Evolutionary conservation across 768 basidiomycete species (phyloP).

Genomic region (Suillus americanus): DNA sequence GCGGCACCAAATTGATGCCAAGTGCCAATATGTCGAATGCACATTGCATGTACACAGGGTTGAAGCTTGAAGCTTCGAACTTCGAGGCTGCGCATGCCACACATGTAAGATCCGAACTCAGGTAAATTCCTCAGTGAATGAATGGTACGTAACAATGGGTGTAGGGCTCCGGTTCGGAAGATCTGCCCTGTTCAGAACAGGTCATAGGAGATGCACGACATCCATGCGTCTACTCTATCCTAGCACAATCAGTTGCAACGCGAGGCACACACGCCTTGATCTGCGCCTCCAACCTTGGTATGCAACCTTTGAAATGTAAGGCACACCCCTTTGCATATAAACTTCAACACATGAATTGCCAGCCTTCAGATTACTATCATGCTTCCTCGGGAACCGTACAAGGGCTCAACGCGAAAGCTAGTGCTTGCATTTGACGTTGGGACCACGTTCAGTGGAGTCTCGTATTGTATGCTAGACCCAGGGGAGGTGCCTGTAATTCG

Average conservation of each 20-base stretch:
- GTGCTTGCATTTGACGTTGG: constrained; percentile 46
- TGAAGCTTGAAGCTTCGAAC: constrained; percentile 1
- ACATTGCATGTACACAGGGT: too few relatives aligned
- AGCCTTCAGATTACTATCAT: constrained; percentile 16
- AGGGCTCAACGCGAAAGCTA: constrained; percentile 39
- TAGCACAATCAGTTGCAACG: neutral
- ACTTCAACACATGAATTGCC: neutral
- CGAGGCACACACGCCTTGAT: neutral
- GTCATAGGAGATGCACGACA: neutral
- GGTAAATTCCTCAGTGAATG: neutral
- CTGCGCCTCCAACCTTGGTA: neutral
- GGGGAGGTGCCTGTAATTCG: constrained; percentile 31
- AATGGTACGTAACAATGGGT: neutral
- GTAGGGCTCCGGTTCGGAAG: neutral
- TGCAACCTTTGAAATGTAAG: neutral
- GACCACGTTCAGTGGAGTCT: constrained; percentile 43
- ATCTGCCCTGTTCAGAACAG: neutral
- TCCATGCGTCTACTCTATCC: neutral
- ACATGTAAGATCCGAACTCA: neutral
- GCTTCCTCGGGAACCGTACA: constrained; percentile 31
- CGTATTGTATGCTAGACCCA: constrained; percentile 36
- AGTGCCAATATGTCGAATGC: too few relatives aligned
- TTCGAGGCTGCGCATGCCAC: neutral
- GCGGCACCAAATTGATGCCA: neutral
- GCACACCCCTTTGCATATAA: neutral